phyloP scores from a whole-genome alignment of 805 yeast species.

The Kluyveromyces starmeri region DNA sequence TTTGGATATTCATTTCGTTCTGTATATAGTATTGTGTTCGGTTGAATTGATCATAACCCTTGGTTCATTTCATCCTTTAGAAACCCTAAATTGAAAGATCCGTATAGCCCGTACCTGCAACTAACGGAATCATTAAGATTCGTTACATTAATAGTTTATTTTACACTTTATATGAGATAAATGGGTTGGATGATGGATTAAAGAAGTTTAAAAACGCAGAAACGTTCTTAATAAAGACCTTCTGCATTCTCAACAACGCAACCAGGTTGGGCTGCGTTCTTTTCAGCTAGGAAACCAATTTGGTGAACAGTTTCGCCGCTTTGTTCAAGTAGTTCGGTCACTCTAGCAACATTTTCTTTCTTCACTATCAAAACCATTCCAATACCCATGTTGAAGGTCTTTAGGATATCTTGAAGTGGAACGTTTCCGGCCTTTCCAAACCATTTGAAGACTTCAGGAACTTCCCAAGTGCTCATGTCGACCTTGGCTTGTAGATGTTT shows the following conservation, averaged over 20 bases:
- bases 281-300: constrained; percentile 52
- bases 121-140: no score
- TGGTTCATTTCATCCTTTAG: no score
- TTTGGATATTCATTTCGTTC: no score
- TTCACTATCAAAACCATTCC: constrained; percentile 92
- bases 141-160: no score
- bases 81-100: no score
- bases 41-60: no score
- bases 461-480: constrained; percentile 72
- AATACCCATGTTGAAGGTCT: constrained; percentile 91
- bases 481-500: constrained; percentile 66
- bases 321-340: constrained; percentile 42
- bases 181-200: no score
- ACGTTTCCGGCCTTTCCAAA: constrained; percentile 86
- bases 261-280: constrained; percentile 43
- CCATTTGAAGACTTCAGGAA: constrained; percentile 90
- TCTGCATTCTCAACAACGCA: constrained; percentile 46
- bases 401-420: constrained; percentile 73
- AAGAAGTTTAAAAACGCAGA: no score
- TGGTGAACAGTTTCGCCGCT: constrained; percentile 70
- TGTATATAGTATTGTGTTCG: no score
- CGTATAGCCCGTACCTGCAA: no score
- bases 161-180: no score
- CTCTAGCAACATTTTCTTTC: constrained; percentile 51
- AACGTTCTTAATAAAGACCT: constrained; percentile 19